These are phyloP conservation scores for Pythium plurisporium DNA, from an alignment of 352 stramenopile species.

Conservation along the genomic window DNA sequence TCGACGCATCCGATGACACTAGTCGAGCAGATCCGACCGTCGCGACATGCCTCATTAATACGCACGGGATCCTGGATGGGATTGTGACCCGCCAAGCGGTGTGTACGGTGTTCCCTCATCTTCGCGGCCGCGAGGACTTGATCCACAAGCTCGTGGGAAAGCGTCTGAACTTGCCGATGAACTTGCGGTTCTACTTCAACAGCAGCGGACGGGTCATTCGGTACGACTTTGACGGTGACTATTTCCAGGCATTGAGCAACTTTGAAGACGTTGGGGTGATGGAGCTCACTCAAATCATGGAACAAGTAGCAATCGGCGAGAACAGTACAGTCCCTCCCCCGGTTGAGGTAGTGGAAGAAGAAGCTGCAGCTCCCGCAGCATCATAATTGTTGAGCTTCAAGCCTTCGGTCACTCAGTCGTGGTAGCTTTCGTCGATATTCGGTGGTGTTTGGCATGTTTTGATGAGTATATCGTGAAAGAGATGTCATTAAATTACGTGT, in stretches of 20 bases:
- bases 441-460: no score
- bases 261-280: slow-evolving; percentile 8
- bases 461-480: background rate
- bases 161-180: background rate
- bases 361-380: no score
- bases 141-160: slow-evolving; percentile 6
- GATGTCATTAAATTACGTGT: slow-evolving; percentile 12
- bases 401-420: no score
- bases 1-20: background rate
- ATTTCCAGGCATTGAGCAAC: slow-evolving; percentile 6
- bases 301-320: slow-evolving; percentile 9
- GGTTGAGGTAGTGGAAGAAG: background rate
- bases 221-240: slow-evolving; percentile 15
- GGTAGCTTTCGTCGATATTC: no score
- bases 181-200: slow-evolving; percentile 15
- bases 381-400: no score
- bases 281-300: slow-evolving; percentile 11
- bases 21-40: background rate
- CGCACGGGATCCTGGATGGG: background rate
- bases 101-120: slow-evolving; percentile 7
- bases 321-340: slow-evolving; percentile 5
- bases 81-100: slow-evolving; percentile 3
- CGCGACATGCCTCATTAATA: slow-evolving; percentile 7
- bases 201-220: background rate
- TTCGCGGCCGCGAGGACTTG: slow-evolving; percentile 2